Evolutionary conservation across 2,329 filamentous ascomycete genomes (phyloP).

Genomic region (Cytospora chrysosperma): DNA sequence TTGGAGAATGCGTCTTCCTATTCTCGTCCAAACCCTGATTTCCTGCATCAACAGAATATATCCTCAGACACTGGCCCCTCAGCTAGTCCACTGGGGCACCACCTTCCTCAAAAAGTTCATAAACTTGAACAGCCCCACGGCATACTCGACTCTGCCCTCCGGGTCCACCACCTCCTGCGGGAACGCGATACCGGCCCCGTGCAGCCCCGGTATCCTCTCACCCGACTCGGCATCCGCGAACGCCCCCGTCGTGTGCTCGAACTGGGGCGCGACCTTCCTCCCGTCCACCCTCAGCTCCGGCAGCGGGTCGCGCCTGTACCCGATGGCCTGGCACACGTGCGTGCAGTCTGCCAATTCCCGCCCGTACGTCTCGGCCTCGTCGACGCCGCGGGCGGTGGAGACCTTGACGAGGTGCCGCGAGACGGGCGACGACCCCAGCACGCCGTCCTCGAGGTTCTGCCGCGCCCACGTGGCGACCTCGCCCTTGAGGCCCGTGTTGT

Average conservation of each 20-base stretch:
- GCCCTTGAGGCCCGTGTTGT: slow-evolving; percentile 66
- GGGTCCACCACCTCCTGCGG: slow-evolving; percentile 62
- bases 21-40: background rate
- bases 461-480: slow-evolving; percentile 59
- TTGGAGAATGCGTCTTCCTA: background rate
- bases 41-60: background rate
- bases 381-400: slow-evolving; percentile 40
- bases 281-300: slow-evolving; percentile 44
- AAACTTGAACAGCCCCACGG: slow-evolving; percentile 65
- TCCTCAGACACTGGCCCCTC: background rate
- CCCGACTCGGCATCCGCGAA: slow-evolving; percentile 46
- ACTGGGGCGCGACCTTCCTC: slow-evolving; percentile 26
- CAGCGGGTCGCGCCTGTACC: slow-evolving; percentile 51
- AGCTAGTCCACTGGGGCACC: slow-evolving; percentile 46
- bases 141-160: slow-evolving; percentile 58
- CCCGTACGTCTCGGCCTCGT: slow-evolving; percentile 45
- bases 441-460: slow-evolving; percentile 55
- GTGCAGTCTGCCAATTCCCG: slow-evolving; percentile 49
- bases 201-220: slow-evolving; percentile 49
- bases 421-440: slow-evolving; percentile 44
- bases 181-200: slow-evolving; percentile 63
- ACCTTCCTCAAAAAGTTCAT: slow-evolving; percentile 61
- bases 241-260: slow-evolving; percentile 39
- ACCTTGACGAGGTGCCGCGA: slow-evolving; percentile 47
- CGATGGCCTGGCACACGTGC: slow-evolving; percentile 58